Evolutionary conservation across 208 protist genomes (phyloP).

Genomic region (Novymonas esmeraldas): DNA sequence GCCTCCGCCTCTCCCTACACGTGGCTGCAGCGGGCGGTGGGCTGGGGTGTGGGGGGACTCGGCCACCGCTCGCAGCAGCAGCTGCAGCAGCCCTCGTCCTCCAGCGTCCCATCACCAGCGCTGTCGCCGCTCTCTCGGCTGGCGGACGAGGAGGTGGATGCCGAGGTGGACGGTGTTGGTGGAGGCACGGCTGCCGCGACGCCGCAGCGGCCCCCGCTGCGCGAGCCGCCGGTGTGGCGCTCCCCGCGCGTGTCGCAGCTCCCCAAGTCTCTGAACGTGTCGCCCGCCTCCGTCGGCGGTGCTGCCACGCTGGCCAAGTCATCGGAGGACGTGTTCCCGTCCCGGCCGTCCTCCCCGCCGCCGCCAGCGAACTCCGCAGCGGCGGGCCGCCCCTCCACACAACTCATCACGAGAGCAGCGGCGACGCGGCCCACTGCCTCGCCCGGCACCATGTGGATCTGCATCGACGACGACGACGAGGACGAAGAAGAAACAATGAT

Average conservation of each 20-base stretch:
- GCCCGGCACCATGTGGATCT: constrained; percentile 78
- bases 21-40: constrained; percentile 17
- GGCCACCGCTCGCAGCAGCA: constrained; percentile 3
- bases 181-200: background rate
- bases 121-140: constrained; percentile 3
- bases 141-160: background rate
- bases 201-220: constrained; percentile 12
- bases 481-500: constrained; percentile 29
- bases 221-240: constrained; percentile 33
- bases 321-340: background rate
- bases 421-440: constrained; percentile 58
- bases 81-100: constrained; percentile 1
- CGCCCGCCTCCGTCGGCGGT: constrained; percentile 7
- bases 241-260: constrained; percentile 23
- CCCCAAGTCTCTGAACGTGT: constrained; percentile 28
- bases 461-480: constrained; percentile 72
- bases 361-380: too few species aligned
- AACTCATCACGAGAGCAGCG: constrained; percentile 56
- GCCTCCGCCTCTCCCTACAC: background rate
- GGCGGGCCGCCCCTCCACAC: constrained; percentile 45
- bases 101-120: background rate
- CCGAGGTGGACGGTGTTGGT: background rate
- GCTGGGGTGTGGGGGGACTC: background rate
- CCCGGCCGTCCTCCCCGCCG: background rate
- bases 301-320: background rate